These are phyloP conservation scores for Alternaria sp. DNA, from an alignment of 2,329 filamentous ascomycete species.

Conservation along the genomic window DNA sequence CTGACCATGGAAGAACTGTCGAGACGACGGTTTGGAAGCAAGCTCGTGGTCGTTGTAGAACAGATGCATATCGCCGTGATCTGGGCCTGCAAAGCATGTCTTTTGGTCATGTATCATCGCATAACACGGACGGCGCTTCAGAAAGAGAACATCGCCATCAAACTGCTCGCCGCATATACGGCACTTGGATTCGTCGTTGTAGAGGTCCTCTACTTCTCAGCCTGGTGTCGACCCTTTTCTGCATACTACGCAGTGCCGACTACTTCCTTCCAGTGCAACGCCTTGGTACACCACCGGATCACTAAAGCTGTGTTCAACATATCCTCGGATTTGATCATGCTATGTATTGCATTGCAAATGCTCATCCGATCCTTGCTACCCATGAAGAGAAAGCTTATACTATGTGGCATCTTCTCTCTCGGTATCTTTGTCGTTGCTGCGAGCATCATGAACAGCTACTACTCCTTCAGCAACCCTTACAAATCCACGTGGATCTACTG, in stretches of 20 bases:
- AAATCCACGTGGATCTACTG: constrained; percentile 38
- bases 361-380: constrained; percentile 53
- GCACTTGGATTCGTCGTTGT: constrained; percentile 55
- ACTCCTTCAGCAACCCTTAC: constrained; percentile 37
- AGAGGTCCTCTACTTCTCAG: constrained; percentile 58
- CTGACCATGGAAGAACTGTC: constrained; percentile 48
- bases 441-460: constrained; percentile 59
- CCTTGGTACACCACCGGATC: constrained; percentile 47
- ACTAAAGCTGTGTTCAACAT: constrained; percentile 53
- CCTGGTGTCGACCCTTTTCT: constrained; percentile 62
- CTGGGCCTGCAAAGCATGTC: constrained; percentile 62
- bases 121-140: constrained; percentile 50
- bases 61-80: constrained; percentile 59
- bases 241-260: constrained; percentile 61
- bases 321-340: constrained; percentile 55
- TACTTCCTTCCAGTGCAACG: constrained; percentile 42
- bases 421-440: constrained; percentile 59
- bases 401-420: constrained; percentile 64
- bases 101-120: constrained; percentile 61
- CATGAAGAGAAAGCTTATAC: constrained; percentile 59
- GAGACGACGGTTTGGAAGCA: constrained; percentile 44
- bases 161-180: constrained; percentile 55
- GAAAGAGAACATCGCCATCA: constrained; percentile 47
- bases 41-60: constrained; percentile 61
- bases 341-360: constrained; percentile 55